Evolutionary conservation across 225 moss, liverwort and hornwort species (phyloP), one percentile per base, ranked within the genome.

Genomic region (Polytrichum commune): DNA sequence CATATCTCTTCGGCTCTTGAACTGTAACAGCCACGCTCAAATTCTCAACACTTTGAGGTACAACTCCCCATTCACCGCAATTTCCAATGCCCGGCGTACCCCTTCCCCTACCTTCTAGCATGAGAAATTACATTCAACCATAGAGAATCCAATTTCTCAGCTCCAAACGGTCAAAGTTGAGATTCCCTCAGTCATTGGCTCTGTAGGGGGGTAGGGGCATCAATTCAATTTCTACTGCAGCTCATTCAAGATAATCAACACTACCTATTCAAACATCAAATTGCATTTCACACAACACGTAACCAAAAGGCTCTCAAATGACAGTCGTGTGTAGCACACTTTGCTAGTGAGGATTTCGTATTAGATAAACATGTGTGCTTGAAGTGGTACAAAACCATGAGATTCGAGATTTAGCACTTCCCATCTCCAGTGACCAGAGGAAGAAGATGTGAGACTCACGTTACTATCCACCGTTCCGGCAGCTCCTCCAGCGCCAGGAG

Each of bases 1-100:
- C 96, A 93, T 86, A 35, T 93, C 96, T 73, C 93, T 84, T 68
- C 96, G 87, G 83, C 84, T 92, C 8, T 78, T 84, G 78, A 71
- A 83, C 93, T 91, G 88, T 80, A 77, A 79, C 63, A 70, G 54
- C 6, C 60, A 18, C 28, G 19, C 69, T 18, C 60, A 25, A 22
- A 38, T 33, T 64, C 61, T 68, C 55, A 76, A 66, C 1, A 33
- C 62, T 18, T 26, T 32, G 54, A 62, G 60, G 1, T 2, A 24
- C 56, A 25, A 24, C 18, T 69, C 46, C 62, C 64, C 22, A 19
- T 26, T 19, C 53, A 33, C 32, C 63, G 57, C 19, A 27, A 35
- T 5, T 22, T 54, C 38, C 53, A 73, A 60, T 18, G 18, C 32
- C 13, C 5, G 33, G 1, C 18, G 6, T 64, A 63, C 19, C 29